Base-by-base conservation (phyloP, 1,284 basidiomycete genomes). In the Phellopilus nigrolimitatus region DNA sequence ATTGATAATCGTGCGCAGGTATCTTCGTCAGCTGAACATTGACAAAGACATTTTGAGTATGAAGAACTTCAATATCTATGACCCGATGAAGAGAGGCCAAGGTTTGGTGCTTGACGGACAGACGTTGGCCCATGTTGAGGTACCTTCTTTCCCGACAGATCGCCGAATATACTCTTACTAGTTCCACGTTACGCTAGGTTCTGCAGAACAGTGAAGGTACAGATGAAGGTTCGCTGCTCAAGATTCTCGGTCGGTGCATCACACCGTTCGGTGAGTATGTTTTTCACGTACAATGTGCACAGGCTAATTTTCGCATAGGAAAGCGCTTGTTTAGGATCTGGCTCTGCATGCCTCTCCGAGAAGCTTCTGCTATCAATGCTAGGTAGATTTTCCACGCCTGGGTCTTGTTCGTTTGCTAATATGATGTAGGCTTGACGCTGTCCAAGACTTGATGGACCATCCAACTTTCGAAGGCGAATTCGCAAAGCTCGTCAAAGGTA, bases 11-110 rank as follows among this genome's bases (percentile, higher is more conserved):
- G 33, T 46, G 19, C 24, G 15, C 47, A 87, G 83, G 79, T 95
- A 95, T 65, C 78, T 97, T 13, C 83, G 87, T 39, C 88, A 91
- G 52, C 78, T 97, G 41, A 97, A 97, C 62, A 91, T 97, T 56
- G 94, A 94, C 70, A 90, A 91, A 64, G 91, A 97, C 60, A 82
- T 97, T 49, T 66, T 97, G 58, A 90, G 82, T 52, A 93, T 95
- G 82, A 88, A 83, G 69, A 97, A 97, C 65, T 97, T 97, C 76
- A 95, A 97, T 62, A 76, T 97, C 38, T 97, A 97, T 63, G 93
- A 97, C 67, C 94, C 95, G 0, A 91, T 97, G 79, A 86, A 86
- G 62, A 77, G 79, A 56, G 92, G 91, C 17, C 77, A 86, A 62
- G 89, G 85, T 19, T 70, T 98, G 40, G 77, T 90, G 0, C 75